Evolutionary conservation across 208 protist species (phyloP).

Genomic region (Trypanosoma theileri): DNA sequence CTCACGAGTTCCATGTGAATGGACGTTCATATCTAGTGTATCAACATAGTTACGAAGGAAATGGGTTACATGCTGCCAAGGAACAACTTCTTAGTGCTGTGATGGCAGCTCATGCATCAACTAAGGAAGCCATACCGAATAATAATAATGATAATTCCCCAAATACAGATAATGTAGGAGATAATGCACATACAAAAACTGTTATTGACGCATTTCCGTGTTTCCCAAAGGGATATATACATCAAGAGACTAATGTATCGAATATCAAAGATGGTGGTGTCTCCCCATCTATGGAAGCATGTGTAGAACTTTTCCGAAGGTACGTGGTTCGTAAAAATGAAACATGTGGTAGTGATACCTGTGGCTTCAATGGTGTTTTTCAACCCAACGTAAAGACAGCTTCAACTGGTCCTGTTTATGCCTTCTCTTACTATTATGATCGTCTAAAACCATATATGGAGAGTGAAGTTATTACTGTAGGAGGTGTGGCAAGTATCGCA

Average conservation of each 20-base stretch:
- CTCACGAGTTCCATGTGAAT: constrained; percentile 30
- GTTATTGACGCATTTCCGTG: constrained; percentile 28
- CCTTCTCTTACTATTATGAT: constrained; percentile 78
- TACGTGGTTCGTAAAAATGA: constrained; percentile 39
- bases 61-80: constrained; percentile 65
- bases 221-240: constrained; percentile 30
- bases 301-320: constrained; percentile 38
- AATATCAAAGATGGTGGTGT: constrained; percentile 20
- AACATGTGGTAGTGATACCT: constrained; percentile 26
- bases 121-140: background rate
- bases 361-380: constrained; percentile 56
- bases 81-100: constrained; percentile 38
- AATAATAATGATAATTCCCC: background rate
- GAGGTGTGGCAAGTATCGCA: constrained; percentile 32
- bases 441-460: constrained; percentile 33
- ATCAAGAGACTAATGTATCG: constrained; percentile 21
- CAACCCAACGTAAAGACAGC: constrained; percentile 50
- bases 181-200: background rate
- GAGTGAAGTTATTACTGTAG: constrained; percentile 28
- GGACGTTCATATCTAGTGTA: constrained; percentile 47
- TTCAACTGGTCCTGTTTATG: constrained; percentile 58
- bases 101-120: background rate
- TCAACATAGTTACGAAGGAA: constrained; percentile 84
- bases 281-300: constrained; percentile 39
- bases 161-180: background rate